phyloP scores from a whole-genome alignment of 495 filamentous ascomycete genomes.

The Penicillium simplicissimum region DNA sequence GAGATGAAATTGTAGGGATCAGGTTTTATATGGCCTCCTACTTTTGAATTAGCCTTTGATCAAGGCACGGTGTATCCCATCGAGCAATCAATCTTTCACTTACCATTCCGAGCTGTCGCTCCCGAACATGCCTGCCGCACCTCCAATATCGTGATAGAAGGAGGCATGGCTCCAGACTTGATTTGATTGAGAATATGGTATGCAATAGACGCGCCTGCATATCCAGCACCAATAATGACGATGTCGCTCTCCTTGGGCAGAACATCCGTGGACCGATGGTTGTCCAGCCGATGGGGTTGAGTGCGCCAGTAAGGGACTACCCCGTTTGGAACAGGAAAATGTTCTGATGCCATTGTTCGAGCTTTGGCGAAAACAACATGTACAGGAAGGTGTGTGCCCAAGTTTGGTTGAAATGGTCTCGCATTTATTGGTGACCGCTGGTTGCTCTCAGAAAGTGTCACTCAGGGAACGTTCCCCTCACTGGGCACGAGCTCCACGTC shows the following conservation, averaged over 20 bases:
- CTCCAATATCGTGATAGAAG: constrained; percentile 69
- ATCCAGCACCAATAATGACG: constrained; percentile 71
- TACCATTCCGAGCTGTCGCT: constrained; percentile 66
- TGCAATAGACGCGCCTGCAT: constrained; percentile 68
- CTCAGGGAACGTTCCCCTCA: neutral
- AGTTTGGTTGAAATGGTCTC: neutral
- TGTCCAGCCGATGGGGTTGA: constrained; percentile 51
- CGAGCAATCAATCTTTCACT: neutral
- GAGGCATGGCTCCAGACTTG: constrained; percentile 31
- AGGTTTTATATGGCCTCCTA: constrained; percentile 39
- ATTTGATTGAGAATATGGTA: constrained; percentile 56
- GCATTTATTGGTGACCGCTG: neutral
- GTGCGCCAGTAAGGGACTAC: constrained; percentile 75
- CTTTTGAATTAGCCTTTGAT: too few relatives aligned
- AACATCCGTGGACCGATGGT: constrained; percentile 63
- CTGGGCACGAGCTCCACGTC: constrained; percentile 8
- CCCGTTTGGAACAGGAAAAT: constrained; percentile 46
- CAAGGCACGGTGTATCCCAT: too few relatives aligned
- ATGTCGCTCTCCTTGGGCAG: constrained; percentile 65
- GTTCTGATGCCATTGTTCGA: constrained; percentile 12
- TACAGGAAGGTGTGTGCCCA: neutral
- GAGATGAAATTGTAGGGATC: constrained; percentile 35
- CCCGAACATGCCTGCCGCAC: constrained; percentile 81
- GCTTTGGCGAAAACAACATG: neutral
- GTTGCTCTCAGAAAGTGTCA: neutral